Conservation (phyloP, 164 flowering plant genomes). For the Annona squamosa region DNA sequence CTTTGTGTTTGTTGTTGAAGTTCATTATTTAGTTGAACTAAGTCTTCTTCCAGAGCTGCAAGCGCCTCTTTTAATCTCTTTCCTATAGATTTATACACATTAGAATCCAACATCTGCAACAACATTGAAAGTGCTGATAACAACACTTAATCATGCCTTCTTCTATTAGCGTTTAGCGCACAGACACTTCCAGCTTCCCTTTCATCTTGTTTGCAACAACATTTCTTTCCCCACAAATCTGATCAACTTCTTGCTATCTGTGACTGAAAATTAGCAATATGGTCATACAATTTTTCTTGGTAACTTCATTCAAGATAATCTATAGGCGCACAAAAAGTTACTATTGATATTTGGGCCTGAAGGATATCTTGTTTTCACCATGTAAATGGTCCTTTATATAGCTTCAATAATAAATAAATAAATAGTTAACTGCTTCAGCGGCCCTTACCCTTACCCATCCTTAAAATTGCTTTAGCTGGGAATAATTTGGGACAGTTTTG, state of each 20-base stretch:
- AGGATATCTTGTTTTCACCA: too few species aligned
- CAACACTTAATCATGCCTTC: slow-evolving; percentile 44
- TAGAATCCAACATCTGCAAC: background rate
- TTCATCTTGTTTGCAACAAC: slow-evolving; percentile 89
- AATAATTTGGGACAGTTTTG: too few species aligned
- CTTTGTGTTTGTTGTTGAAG: slow-evolving; percentile 83
- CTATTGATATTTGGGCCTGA: background rate
- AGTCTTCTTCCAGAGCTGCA: slow-evolving; percentile 63
- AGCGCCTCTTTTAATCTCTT: slow-evolving; percentile 72
- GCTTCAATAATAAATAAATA: too few species aligned
- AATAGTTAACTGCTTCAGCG: background rate
- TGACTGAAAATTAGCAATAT: slow-evolving; percentile 46
- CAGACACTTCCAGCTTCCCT: slow-evolving; percentile 69
- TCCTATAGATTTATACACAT: slow-evolving; percentile 33
- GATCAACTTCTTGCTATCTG: slow-evolving; percentile 96
- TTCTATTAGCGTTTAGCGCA: slow-evolving; percentile 69
- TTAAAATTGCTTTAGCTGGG: too few species aligned
- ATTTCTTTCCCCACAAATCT: slow-evolving; percentile 86
- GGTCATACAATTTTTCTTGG: background rate
- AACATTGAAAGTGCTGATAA: background rate
- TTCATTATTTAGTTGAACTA: slow-evolving; percentile 59
- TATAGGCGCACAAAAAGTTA: too few species aligned
- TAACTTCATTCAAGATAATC: background rate
- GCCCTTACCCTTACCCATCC: background rate
- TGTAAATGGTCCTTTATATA: too few species aligned